Conservation (phyloP, 2,329 filamentous ascomycete genomes). For the Fusarium armeniacum region DNA sequence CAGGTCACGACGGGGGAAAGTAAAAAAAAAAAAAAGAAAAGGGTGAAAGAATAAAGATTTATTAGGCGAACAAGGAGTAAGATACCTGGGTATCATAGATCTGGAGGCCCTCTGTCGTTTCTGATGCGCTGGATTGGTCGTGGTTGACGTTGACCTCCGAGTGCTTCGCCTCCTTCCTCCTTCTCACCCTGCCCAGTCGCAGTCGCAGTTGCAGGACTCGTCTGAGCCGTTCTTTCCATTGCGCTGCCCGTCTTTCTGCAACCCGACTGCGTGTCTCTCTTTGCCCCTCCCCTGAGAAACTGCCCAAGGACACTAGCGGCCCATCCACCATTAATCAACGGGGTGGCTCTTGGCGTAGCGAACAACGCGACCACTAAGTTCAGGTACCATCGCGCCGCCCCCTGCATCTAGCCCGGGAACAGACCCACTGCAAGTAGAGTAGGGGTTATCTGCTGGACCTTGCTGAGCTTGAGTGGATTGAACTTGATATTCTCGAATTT, state of each 20-base stretch:
- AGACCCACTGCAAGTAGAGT: conserved; percentile 20
- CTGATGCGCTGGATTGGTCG: conserved; percentile 12
- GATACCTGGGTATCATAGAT: not conserved
- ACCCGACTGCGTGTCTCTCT: not conserved
- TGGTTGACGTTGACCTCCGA: conserved; percentile 5
- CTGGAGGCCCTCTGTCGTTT: conserved; percentile 6
- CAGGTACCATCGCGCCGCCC: conserved; percentile 40
- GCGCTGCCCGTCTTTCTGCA: conserved; percentile 11
- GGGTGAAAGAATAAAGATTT: not conserved
- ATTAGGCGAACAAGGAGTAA: conserved; percentile 3
- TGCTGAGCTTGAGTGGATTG: conserved; percentile 18
- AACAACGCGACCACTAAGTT: conserved; percentile 38
- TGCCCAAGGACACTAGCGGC: conserved; percentile 14
- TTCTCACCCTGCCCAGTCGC: conserved; percentile 4
- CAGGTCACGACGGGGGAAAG: conserved; percentile 2
- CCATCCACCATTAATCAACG: conserved; percentile 40
- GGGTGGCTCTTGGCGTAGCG: conserved; percentile 38
- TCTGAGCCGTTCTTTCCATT: conserved; percentile 5
- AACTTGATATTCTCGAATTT: conserved; percentile 16
- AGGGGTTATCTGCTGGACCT: conserved; percentile 18
- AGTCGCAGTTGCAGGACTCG: conserved; percentile 9
- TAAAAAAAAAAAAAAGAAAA: conserved; percentile 9
- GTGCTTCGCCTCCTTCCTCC: conserved; percentile 37
- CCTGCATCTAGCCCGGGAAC: conserved; percentile 17
- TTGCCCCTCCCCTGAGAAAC: conserved; percentile 34